phyloP scores from a whole-genome alignment of 768 basidiomycete species.

The Lentinula detonsa region DNA sequence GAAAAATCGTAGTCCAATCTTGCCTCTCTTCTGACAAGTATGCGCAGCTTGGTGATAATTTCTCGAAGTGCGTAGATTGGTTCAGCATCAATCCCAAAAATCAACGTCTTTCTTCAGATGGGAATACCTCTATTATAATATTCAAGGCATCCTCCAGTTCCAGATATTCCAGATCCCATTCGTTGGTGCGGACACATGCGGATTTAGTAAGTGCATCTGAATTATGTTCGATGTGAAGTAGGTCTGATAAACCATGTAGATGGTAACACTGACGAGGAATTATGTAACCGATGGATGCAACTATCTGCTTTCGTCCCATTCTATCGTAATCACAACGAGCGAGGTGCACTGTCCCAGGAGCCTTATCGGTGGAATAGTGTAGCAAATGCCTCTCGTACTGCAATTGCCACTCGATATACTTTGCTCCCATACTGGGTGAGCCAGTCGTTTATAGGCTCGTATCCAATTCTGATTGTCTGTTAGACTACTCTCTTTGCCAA shows the following conservation, averaged over 20 bases:
- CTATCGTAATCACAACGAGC: slow-evolving; percentile 72
- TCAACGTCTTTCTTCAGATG: slow-evolving; percentile 38
- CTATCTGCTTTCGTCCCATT: slow-evolving; percentile 80
- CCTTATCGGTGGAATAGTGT: slow-evolving; percentile 81
- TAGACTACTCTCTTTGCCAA: slow-evolving; percentile 74
- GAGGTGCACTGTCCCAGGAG: slow-evolving; percentile 67
- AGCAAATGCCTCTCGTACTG: slow-evolving; percentile 63
- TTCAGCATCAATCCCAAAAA: background rate
- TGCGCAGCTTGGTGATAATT: slow-evolving; percentile 66
- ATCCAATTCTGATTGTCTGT: slow-evolving; percentile 4
- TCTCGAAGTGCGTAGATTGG: background rate
- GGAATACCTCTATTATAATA: slow-evolving; percentile 63
- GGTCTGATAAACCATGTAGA: slow-evolving; percentile 15
- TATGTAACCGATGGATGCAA: slow-evolving; percentile 84
- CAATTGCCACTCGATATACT: slow-evolving; percentile 65
- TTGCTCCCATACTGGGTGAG: slow-evolving; percentile 74
- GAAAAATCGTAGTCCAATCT: background rate
- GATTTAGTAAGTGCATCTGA: slow-evolving; percentile 39
- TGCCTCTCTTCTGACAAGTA: background rate
- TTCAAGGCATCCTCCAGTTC: slow-evolving; percentile 78
- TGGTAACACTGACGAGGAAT: slow-evolving; percentile 72
- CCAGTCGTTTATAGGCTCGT: background rate
- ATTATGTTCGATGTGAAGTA: slow-evolving; percentile 8
- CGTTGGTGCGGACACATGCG: slow-evolving; percentile 77
- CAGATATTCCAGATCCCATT: slow-evolving; percentile 81